Evolutionary conservation across 768 basidiomycete genomes (phyloP).

Genomic region (Sarcodon aspratus): DNA sequence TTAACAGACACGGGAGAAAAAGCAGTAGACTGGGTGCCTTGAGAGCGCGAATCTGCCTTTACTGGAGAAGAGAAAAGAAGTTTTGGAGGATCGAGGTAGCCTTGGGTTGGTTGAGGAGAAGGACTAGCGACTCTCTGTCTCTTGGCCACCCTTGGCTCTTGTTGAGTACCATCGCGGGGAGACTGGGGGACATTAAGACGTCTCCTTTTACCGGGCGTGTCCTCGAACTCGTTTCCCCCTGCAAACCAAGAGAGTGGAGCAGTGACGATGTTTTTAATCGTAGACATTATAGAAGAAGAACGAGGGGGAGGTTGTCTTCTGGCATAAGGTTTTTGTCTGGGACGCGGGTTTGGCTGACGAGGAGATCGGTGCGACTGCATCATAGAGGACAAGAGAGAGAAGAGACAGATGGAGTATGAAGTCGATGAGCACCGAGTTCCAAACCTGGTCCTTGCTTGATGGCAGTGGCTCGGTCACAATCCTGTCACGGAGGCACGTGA

Average conservation of each 20-base stretch:
- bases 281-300: conserved; percentile 18
- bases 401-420: neutral
- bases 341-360: neutral
- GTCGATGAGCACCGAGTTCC: too few relatives aligned
- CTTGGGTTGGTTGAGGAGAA: conserved; percentile 6
- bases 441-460: neutral
- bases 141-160: conserved; percentile 14
- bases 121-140: conserved; percentile 19
- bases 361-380: neutral
- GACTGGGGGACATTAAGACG: conserved; percentile 4
- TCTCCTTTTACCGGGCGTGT: conserved; percentile 21
- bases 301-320: conserved; percentile 10
- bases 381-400: conserved; percentile 5
- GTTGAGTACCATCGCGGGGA: conserved; percentile 6
- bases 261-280: conserved; percentile 22
- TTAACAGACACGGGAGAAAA: neutral
- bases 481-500: conserved; percentile 2
- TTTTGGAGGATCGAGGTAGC: conserved; percentile 19
- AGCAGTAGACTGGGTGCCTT: neutral
- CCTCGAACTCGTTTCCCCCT: conserved; percentile 11
- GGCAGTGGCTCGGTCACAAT: neutral
- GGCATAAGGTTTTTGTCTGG: conserved; percentile 1
- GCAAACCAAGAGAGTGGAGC: conserved; percentile 21
- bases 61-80: neutral
- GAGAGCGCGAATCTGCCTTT: neutral